Evolutionary conservation across 2,329 filamentous ascomycete species (phyloP), one percentile per base, ranked within the genome.

Genomic region (Colletotrichum abscissum): DNA sequence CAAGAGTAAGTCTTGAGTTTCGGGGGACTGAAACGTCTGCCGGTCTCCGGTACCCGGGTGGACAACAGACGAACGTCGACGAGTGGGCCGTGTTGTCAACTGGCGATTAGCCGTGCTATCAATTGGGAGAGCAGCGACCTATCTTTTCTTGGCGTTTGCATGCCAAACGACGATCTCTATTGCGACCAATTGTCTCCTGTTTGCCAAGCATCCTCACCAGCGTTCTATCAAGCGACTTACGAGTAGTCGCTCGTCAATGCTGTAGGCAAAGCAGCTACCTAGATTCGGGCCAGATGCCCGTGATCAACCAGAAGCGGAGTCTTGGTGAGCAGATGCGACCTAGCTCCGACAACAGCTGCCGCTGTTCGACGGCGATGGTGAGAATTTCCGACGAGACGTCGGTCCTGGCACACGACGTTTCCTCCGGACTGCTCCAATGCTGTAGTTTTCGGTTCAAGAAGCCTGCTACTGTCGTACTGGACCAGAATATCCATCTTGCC

Each of bases 51-150:
- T 49, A 62, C 46, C 60, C 55, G 60, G 60, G 62, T n/a, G 60
- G 46, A 62, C 46, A 65, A 42, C 38, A 33, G 42, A 46, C 35
- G 60, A 55, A 38, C 65, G 33, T 69, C 69, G 69, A 65, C 60
- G 59, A 70, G 60, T 62, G 60, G 60, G 67, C 70, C 67, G 49
- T 57, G 67, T 46, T 70, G 55, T 70, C 60, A 60, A 66, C 55
- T 49, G 67, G 54, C 67, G 70, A 65, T 52, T 70, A 60, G 55
- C 30, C 55, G 42, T 56, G 30, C 42, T 70, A 24, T 62, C 67
- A 67, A 65, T 9, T 16, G 16, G 19, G 28, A 65, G n/a, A 5
- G 22, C 24, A 54, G 38, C 35, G 30, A 62, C 46, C 33, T 70
- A 46, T 9, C 22, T 49, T 22, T 12, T 8, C 60, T 66, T 70